Base-by-base conservation (phyloP, 2,329 filamentous ascomycete genomes). In the Aspergillus texensis region DNA sequence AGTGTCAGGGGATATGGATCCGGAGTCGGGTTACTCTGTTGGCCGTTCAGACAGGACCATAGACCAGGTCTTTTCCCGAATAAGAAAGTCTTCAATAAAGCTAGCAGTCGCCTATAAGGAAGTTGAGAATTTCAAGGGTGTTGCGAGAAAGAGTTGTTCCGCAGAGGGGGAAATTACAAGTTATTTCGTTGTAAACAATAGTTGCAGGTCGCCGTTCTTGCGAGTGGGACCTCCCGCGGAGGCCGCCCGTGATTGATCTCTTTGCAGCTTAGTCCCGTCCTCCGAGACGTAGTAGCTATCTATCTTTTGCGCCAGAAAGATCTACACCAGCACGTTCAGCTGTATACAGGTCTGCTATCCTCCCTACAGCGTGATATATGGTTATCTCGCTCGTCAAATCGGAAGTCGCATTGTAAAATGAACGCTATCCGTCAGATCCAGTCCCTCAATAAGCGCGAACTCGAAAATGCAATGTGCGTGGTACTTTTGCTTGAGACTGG, bases 341-440 rank as follows among this genome's bases (percentile, higher is more conserved):
- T 34, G 2, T 36, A 30, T 50, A 50, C 24, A 50, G 46, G 3
- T 32, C 28, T 10, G 11, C 26, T n/a, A 10, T 32, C 26, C 26
- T 32, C n/a, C 19, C 1, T 4, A 34, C 26, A 52, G 48, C 28
- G 48, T 32, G 48, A 6, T 21, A 52, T 52, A 32, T 32, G 48
- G 12, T n/a, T 32, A n/a, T 10, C 26, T 52, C 16, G 2, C 16
- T 52, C 9, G 34, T 21, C 21, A 1, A n/a, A 3, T 14, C 16
- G 12, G 24, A 50, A n/a, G 26, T 30, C 26, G 46, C 34, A 14
- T 19, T 19, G 30, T 39, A 24, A 82, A 32, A 99, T 99, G 95
- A 97, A 99, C 77, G 90, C 92, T 70, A 95, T 99, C 70, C 91
- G 93, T 71, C 90, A 93, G 63, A 95, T 97, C 65, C 92, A 96